Evolutionary conservation across 2,329 filamentous ascomycete genomes (phyloP), one percentile per base, ranked within the genome.

Genomic region (Phoma herbarum): DNA sequence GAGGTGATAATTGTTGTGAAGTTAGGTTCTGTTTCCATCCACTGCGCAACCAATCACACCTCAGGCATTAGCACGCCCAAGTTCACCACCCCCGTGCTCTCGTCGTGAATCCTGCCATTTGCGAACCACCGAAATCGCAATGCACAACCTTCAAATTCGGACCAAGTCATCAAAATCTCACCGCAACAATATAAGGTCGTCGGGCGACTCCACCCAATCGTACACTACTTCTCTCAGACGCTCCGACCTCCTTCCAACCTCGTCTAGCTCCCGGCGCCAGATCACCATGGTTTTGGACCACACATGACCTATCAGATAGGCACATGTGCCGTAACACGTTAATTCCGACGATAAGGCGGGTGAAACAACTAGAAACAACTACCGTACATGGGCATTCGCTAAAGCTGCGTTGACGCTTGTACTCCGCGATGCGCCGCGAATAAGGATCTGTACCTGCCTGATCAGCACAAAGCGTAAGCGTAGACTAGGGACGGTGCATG

Each of bases 401-500:
- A 41, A 41, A 11, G 20, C 37, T 41, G 18, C 55, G 49, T 59
- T 31, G 11, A 29, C 50, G 49, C 43, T 49, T 22, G 23, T 50
- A 16, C 46, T 39, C n/a, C 14, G 39, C 45, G 16, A 49, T 37
- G 8, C 8, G 23, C 37, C 39, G 50, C 61, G 56, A 65, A 60
- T 57, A 52, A 31, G 44, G 43, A 47, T 48, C 16, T 52, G 56
- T 63, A 70, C 68, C 68, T 70, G 64, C 68, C 68, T 59, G 55
- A 69, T 70, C 60, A 35, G 65, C 57, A 48, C 51, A 57, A 56
- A 26, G 46, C 31, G 11, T 25, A 35, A 25, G 26, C 18, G 10
- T 43, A 7, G 12, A 14, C 20, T 20, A 46, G 52, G 42, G 35
- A 7, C 29, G 39, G 53, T n/a, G 25, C 31, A 28, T 37, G 42